A percentile compares a stretch with the other conserved stretches of the same genome.
These are phyloP conservation scores for Gremmenia infestans DNA, from an alignment of 2,329 filamentous ascomycete species.

Conservation along the genomic window DNA sequence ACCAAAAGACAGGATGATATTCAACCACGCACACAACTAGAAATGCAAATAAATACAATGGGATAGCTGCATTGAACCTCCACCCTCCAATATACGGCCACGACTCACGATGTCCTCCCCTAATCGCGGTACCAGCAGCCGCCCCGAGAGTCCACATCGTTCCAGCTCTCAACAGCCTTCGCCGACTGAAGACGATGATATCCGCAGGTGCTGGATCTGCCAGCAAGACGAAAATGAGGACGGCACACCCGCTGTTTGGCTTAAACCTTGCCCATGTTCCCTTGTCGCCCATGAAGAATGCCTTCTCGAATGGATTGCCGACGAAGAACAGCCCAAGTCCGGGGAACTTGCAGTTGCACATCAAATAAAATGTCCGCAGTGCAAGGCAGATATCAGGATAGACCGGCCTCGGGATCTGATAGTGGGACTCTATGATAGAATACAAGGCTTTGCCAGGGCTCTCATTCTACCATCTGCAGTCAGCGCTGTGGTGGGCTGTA, in stretches of 20 bases:
- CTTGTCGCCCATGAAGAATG: slow-evolving; percentile 87
- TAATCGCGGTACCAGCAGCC: background rate
- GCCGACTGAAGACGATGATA: background rate
- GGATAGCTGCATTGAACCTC: background rate
- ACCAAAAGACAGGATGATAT: too few species aligned
- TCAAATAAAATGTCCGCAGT: slow-evolving; percentile 80
- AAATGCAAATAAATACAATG: slow-evolving; percentile 14
- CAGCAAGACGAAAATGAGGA: slow-evolving; percentile 50
- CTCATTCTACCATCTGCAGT: slow-evolving; percentile 27
- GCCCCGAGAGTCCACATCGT: background rate
- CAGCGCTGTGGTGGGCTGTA: slow-evolving; percentile 34
- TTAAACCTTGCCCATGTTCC: slow-evolving; percentile 84
- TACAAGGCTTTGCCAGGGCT: slow-evolving; percentile 18
- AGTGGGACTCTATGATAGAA: slow-evolving; percentile 39
- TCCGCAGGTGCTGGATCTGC: slow-evolving; percentile 58
- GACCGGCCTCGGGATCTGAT: slow-evolving; percentile 69
- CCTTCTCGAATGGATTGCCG: slow-evolving; percentile 88
- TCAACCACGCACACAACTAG: slow-evolving; percentile 12
- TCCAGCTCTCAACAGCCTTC: background rate
- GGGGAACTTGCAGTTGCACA: slow-evolving; percentile 46
- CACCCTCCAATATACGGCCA: background rate
- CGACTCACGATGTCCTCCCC: background rate
- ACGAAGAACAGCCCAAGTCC: slow-evolving; percentile 64
- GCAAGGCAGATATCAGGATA: slow-evolving; percentile 75
- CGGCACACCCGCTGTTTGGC: slow-evolving; percentile 56